Conservation (phyloP, 2,329 filamentous ascomycete genomes). For the Dothiorella sarmentorum region DNA sequence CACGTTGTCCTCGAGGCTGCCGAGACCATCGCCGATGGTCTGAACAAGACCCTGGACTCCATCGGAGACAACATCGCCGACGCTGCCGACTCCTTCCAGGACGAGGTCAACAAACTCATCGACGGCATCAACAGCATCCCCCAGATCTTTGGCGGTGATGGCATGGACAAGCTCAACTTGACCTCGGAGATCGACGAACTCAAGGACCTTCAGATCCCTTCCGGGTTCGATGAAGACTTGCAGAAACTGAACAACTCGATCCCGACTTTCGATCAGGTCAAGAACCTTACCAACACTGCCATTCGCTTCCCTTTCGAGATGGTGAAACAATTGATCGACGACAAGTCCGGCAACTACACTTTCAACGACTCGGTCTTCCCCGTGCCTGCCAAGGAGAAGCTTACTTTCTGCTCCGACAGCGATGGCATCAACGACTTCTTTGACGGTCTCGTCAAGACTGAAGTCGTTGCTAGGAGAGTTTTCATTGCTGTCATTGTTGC, state of each 20-base stretch:
- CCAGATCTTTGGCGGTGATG: conserved; percentile 38
- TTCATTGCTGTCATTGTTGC: conserved; percentile 73
- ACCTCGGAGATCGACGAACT: conserved; percentile 62
- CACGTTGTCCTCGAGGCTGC: conserved; percentile 64
- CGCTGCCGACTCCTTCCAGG: conserved; percentile 54
- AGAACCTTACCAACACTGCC: conserved; percentile 73
- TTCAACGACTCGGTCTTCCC: conserved; percentile 79
- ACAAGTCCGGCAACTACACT: conserved; percentile 66
- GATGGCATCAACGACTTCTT: conserved; percentile 83
- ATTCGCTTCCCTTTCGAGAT: conserved; percentile 78
- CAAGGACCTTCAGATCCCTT: conserved; percentile 65
- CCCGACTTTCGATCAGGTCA: conserved; percentile 77
- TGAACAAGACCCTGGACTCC: conserved; percentile 57
- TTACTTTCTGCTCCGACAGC: conserved; percentile 87
- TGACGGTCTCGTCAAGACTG: conserved; percentile 62
- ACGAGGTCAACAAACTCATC: conserved; percentile 43
- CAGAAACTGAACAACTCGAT: conserved; percentile 72
- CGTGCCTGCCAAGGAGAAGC: conserved; percentile 73
- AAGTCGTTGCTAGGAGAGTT: conserved; percentile 65
- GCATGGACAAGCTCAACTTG: conserved; percentile 61
- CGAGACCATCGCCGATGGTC: conserved; percentile 56
- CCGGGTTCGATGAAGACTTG: conserved; percentile 65
- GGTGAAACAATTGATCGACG: conserved; percentile 70
- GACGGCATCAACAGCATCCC: conserved; percentile 40
- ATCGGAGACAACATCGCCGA: conserved; percentile 55